Conservation (phyloP, 176 grass and related monocot species). For the Bolboschoenus planiculmis region DNA sequence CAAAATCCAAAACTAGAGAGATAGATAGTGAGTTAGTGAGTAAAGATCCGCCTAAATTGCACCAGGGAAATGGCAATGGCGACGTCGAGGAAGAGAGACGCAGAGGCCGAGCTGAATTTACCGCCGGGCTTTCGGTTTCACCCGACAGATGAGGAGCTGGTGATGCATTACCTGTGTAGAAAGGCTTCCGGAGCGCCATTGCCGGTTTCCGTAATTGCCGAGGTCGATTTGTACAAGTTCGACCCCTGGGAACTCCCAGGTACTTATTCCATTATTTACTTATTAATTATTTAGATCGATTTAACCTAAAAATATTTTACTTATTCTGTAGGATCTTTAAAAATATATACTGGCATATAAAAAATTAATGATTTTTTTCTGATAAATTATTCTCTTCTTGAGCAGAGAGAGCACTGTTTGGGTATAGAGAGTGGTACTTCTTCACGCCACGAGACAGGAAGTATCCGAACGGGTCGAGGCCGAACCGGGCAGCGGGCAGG, state of each 20-base stretch:
- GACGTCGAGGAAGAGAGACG: slow-evolving; percentile 30
- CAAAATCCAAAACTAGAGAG: too few species aligned
- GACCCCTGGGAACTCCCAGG: slow-evolving; percentile 75
- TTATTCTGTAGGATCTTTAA: background rate
- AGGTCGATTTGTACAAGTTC: slow-evolving; percentile 76
- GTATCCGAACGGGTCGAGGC: slow-evolving; percentile 72
- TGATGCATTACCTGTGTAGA: slow-evolving; percentile 65
- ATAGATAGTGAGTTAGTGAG: too few species aligned
- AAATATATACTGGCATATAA: background rate
- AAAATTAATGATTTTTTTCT: background rate
- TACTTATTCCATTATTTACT: background rate
- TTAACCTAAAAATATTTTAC: background rate
- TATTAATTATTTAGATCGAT: background rate
- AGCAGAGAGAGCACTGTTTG: slow-evolving; percentile 51
- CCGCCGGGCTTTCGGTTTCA: slow-evolving; percentile 79
- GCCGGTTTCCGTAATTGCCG: slow-evolving; percentile 58
- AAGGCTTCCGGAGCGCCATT: slow-evolving; percentile 18
- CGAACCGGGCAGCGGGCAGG: slow-evolving; percentile 45
- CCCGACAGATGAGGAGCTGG: slow-evolving; percentile 83
- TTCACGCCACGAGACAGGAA: slow-evolving; percentile 80
- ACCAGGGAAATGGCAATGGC: background rate
- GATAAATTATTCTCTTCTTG: background rate
- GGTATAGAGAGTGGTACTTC: slow-evolving; percentile 83
- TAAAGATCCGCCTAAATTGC: too few species aligned
- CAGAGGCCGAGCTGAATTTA: slow-evolving; percentile 78